Evolutionary conservation across 83 land plant genomes (phyloP).

Genomic region (Thuja plicata): DNA sequence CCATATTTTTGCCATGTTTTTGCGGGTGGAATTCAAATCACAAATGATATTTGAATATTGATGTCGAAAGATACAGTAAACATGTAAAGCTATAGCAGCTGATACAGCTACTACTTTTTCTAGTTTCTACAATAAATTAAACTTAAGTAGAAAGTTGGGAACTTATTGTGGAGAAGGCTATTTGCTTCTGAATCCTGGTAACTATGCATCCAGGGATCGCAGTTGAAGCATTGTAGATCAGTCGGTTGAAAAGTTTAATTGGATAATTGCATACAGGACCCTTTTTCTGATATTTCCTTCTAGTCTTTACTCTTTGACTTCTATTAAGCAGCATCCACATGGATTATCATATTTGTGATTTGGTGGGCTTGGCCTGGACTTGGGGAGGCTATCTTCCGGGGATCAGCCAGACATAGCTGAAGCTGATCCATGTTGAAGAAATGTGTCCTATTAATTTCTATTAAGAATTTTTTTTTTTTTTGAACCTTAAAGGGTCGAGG

Average conservation of each 20-base stretch:
- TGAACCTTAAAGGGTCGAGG: no score
- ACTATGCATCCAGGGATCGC: background rate
- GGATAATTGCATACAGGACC: background rate
- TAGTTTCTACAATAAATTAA: no score
- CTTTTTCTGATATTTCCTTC: background rate
- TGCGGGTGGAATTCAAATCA: no score
- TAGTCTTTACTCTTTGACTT: background rate
- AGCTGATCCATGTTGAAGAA: no score
- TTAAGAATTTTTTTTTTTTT: no score
- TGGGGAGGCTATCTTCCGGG: background rate
- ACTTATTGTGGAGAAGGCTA: background rate
- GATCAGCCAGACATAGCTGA: no score
- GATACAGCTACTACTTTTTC: background rate
- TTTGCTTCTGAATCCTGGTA: background rate
- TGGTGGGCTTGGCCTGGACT: background rate
- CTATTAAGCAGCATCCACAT: background rate
- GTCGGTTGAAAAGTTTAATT: no score
- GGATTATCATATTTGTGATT: background rate
- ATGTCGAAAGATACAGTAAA: background rate
- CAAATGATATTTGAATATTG: no score
- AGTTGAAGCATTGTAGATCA: background rate
- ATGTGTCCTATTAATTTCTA: no score
- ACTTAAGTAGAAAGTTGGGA: background rate
- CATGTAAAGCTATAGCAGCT: background rate
- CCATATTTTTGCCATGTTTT: no score